Base-by-base conservation (phyloP, 2,329 filamentous ascomycete species). In the Rutstroemia sp. region DNA sequence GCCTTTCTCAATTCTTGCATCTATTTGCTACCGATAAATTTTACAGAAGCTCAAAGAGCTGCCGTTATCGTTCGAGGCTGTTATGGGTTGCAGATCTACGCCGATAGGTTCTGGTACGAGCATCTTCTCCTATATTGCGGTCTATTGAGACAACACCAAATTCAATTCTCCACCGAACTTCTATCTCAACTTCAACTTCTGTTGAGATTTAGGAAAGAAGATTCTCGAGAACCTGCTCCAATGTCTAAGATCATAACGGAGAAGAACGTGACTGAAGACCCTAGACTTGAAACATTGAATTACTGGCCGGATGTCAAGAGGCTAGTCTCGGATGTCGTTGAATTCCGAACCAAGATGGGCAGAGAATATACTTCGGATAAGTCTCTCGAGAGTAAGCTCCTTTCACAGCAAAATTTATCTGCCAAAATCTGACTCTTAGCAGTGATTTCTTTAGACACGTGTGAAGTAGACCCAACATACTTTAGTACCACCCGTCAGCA, bases 51-150 rank as follows among this genome's bases (percentile, higher is more conserved):
- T 30, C 27, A 30, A 30, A 30, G 27, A 7, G 27, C 27, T 9
- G 8, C 8, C 27, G 9, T 30, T 30, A 30, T 30, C 27, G 27
- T 30, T 10, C 8, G 3, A 10, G 27, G 27, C 27, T 10, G 9
- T 10, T 30, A 8, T 30, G 27, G 27, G 8, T 30, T 30, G 27
- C 27, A 30, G 27, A 30, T 30, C 8, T 30, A 30, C 8, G 8
- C 27, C 27, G 27, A 30, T 30, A 30, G 27, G 8, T 60, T 58
- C 23, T 58, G 55, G 58, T 37, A 55, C 37, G 42, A 41, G 21
- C 58, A 60, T 52, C 51, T 58, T 14, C 37, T 58, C 10, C 44
- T 12, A 19, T 56, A 60, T 47, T 53, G 27, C 9, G 18, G 10
- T 30, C 27, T 30, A 30, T 10, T 30, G 27, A 30, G 8, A 30